Evolutionary conservation across 495 filamentous ascomycete genomes (phyloP).

Genomic region (Cairneyella variabilis): DNA sequence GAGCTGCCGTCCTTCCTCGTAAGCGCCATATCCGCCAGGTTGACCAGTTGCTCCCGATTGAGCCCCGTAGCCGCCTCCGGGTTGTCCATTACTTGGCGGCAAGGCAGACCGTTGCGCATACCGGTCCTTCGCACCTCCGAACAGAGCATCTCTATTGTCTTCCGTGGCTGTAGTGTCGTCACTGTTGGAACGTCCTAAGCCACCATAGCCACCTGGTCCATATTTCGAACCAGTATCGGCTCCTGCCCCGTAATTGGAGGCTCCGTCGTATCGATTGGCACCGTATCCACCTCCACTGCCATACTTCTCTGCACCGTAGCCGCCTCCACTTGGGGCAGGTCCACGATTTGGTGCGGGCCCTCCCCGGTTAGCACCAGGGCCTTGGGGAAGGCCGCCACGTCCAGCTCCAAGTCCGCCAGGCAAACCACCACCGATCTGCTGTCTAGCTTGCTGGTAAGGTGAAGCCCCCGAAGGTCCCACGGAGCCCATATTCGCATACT

Average conservation of each 20-base stretch:
- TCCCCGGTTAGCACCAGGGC: slow-evolving; percentile 31
- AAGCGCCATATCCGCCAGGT: slow-evolving; percentile 50
- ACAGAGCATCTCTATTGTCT: slow-evolving; percentile 57
- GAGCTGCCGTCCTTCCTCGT: slow-evolving; percentile 65
- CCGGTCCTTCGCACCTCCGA: slow-evolving; percentile 59
- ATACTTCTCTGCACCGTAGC: slow-evolving; percentile 58
- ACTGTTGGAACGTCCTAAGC: slow-evolving; percentile 54
- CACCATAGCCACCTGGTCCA: slow-evolving; percentile 71
- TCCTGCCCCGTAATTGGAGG: slow-evolving; percentile 23
- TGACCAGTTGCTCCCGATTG: slow-evolving; percentile 35
- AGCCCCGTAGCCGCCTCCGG: slow-evolving; percentile 18
- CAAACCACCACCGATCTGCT: slow-evolving; percentile 11
- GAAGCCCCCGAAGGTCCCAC: slow-evolving; percentile 23
- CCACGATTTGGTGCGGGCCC: slow-evolving; percentile 14
- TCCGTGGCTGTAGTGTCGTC: slow-evolving; percentile 47
- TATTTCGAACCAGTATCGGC: slow-evolving; percentile 32
- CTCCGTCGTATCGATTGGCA: slow-evolving; percentile 53
- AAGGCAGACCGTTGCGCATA: slow-evolving; percentile 37
- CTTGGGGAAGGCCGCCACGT: slow-evolving; percentile 32
- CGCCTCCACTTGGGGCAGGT: slow-evolving; percentile 24
- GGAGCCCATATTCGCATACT: slow-evolving; percentile 39
- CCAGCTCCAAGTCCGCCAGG: slow-evolving; percentile 13
- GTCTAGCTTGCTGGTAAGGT: slow-evolving; percentile 29
- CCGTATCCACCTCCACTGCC: slow-evolving; percentile 64
- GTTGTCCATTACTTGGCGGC: slow-evolving; percentile 22